A percentile compares a stretch with the other conserved stretches of the same genome.
Conservation (phyloP, 2,329 filamentous ascomycete genomes). For the Zymoseptoria tritici region DNA sequence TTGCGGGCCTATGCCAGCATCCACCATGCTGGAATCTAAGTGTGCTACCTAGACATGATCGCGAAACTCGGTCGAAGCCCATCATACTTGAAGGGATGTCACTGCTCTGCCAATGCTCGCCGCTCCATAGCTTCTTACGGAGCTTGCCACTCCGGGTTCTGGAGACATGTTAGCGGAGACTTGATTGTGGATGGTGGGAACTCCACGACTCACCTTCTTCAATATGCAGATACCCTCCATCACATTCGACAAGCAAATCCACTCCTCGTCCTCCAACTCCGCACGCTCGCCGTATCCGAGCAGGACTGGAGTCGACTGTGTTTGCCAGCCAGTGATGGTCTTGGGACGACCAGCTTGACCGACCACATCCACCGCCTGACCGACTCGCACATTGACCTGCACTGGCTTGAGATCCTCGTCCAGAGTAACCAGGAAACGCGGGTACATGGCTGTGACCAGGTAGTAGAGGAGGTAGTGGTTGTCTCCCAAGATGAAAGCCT, state of each 20-base stretch:
- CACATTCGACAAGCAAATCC: slow-evolving; percentile 82
- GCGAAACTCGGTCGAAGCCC: background rate
- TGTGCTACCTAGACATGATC: background rate
- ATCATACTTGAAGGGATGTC: background rate
- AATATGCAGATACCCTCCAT: slow-evolving; percentile 93
- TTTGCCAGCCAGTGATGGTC: slow-evolving; percentile 99
- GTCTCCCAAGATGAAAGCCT: slow-evolving; percentile 67
- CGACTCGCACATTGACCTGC: slow-evolving; percentile 91
- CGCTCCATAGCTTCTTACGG: slow-evolving; percentile 6
- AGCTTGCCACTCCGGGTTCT: slow-evolving; percentile 29
- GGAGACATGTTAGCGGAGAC: slow-evolving; percentile 5
- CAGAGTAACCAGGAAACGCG: slow-evolving; percentile 89
- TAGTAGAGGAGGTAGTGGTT: slow-evolving; percentile 95
- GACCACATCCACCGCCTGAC: slow-evolving; percentile 96
- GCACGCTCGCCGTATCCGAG: slow-evolving; percentile 91
- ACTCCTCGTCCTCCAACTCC: slow-evolving; percentile 95
- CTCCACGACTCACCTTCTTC: slow-evolving; percentile 67
- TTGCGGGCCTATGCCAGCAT: background rate
- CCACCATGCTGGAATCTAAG: background rate
- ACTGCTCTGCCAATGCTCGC: background rate
- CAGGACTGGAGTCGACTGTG: slow-evolving; percentile 95
- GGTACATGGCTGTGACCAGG: slow-evolving; percentile 93
- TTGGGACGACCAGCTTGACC: slow-evolving; percentile 95
- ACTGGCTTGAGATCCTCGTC: slow-evolving; percentile 91
- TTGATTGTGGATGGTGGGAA: background rate